Base-by-base conservation (phyloP, 139 green algal genomes). In the Desmodesmus armatus region DNA sequence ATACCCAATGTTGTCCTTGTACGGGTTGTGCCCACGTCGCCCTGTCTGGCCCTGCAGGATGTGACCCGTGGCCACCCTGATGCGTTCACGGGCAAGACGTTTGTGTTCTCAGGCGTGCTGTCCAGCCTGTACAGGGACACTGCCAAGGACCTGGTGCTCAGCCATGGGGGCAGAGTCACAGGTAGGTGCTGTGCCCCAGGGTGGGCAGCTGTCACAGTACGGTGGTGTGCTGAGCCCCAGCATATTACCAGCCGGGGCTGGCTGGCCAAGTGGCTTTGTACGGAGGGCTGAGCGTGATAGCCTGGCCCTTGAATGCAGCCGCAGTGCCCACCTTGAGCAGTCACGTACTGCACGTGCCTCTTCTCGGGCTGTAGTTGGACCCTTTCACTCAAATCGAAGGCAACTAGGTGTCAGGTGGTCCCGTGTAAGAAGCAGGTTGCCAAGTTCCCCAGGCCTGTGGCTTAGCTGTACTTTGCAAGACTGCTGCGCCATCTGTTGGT, bases 31-130 rank as follows among this genome's bases (percentile, higher is more conserved):
- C 63, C 33, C 9, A 17, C 58, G 40, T 49, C 40, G 82, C 53
- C 51, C 39, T 39, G 39, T 31, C 53, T 82, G 53, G 39, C 67
- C 35, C 71, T 66, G 47, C 90, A 97, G 93, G 84, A 88, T 17
- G 37, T 82, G 3, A 96, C 96, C 0, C 51, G 74, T 33, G 97
- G 96, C 21, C 94, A 98, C 79, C 93, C 96, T 33, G 95, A 98
- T 76, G 95, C 91, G 84, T 90, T 99, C 31, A 91, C 86, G 0
- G 94, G 93, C 65, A 90, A 95, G 73, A 97, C 94, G 11, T 98
- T 99, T 92, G 97, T 99, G 72, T 92, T 99, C 74, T 95, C 86
- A 0, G 96, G 96, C 1, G 87, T 94, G 47, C 88, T 98, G 90
- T 91, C 96, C 88, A 94, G 85, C 11, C 87, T 99, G 84, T 90